Conservation (phyloP, 768 basidiomycete genomes). For the Calocybe gangraenosa region DNA sequence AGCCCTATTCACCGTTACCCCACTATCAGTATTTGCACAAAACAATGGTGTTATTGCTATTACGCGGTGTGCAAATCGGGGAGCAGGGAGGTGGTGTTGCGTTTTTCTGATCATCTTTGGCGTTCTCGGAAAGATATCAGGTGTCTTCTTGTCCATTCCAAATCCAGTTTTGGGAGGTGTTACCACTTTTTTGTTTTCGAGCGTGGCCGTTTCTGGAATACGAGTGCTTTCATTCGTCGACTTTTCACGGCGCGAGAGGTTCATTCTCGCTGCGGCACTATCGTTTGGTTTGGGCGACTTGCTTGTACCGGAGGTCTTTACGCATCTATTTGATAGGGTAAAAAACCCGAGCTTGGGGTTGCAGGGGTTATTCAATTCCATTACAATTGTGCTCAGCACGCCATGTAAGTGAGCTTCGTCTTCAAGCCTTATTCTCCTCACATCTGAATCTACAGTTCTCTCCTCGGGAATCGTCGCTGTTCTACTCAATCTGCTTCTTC, state of each 20-base stretch:
- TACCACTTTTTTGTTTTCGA: constrained; percentile 83
- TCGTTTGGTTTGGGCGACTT: constrained; percentile 71
- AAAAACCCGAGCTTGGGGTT: constrained; percentile 47
- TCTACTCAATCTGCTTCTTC: constrained; percentile 54
- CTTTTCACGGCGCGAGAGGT: constrained; percentile 64
- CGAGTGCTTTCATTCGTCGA: constrained; percentile 59
- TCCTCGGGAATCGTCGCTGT: constrained; percentile 55
- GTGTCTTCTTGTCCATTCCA: constrained; percentile 82
- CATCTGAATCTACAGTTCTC: constrained; percentile 37
- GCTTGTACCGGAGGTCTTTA: constrained; percentile 60
- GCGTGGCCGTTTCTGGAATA: constrained; percentile 65
- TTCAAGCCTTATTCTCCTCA: not conserved
- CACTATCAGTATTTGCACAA: constrained; percentile 66
- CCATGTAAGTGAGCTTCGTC: constrained; percentile 54
- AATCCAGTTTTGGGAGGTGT: constrained; percentile 81
- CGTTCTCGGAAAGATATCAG: constrained; percentile 76
- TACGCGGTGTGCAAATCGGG: constrained; percentile 79
- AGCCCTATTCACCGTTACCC: constrained; percentile 77
- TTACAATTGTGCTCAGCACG: constrained; percentile 76
- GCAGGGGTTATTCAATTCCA: constrained; percentile 68
- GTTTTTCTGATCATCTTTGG: constrained; percentile 78
- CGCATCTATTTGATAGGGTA: constrained; percentile 66
- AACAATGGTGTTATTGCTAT: constrained; percentile 83
- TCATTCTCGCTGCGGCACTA: constrained; percentile 65
- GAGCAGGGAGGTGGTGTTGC: constrained; percentile 78